Evolutionary conservation across 805 yeast genomes (phyloP), one percentile per base, ranked within the genome.

Genomic region (Nakazawaea wickerhamii): DNA sequence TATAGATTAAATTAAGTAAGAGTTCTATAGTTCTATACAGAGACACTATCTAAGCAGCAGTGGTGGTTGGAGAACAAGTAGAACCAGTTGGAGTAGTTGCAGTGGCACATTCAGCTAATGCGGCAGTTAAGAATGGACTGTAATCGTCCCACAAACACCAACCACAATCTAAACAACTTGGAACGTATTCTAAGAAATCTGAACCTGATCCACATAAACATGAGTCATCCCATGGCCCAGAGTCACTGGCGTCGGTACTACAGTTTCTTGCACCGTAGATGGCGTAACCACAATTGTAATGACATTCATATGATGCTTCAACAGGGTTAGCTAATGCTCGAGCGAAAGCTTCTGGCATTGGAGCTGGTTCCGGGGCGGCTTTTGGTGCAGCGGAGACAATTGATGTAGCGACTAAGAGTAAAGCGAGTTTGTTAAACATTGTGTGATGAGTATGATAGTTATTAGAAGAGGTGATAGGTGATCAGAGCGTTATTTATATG

Each of bases 131-230:
- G 27, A 14, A 48, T 17, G 36, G 30, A 15, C 45, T 35, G 39
- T 45, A 40, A 40, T 35, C 36, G 31, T 13, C 17, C 48, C 34
- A 43, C 38, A 40, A 22, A 40, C 46, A 37, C 42, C 52, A 42
- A 15, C 52, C 49, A 46, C 50, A 48, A 35, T 32, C 46, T 35
- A 50, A 40, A 41, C 46, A 41, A 17, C 40, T 38, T 21, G 41
- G 35, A 23, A 43, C 45, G 3, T 30, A 21, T 9, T 42, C n/a
- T 20, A 38, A 14, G 14, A 49, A 40, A 14, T 41, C 17, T 18
- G 48, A 18, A 35, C 46, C 41, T 26, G 41, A 37, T 18, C 44
- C 51, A 51, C 50, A 47, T 26, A 47, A 30, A 23, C 46, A 44
- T 17, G 11, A 14, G 2, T 21, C 17, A 38, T 40, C 45, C 25